Evolutionary conservation across 208 protist species (phyloP).

Genomic region (Leishmania martiniquensis): DNA sequence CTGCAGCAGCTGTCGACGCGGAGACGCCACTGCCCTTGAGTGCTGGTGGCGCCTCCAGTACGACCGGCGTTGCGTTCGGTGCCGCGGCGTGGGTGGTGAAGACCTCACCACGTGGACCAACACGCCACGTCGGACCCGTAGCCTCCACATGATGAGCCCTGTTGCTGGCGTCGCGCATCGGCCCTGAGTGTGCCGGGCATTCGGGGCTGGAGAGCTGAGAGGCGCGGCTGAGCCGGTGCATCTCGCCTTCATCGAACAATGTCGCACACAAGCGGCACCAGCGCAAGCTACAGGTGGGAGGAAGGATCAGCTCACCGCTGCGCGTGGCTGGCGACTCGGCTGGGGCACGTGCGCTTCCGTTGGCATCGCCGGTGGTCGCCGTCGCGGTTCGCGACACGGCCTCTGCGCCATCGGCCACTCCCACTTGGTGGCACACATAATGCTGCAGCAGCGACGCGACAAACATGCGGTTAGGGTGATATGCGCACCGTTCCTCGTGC

Average conservation of each 20-base stretch:
- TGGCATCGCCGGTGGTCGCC: neutral
- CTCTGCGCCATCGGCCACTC: neutral
- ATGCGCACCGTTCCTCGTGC: conserved; percentile 34
- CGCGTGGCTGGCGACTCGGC: neutral
- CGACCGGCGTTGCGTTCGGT: conserved; percentile 19
- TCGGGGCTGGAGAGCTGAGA: conserved; percentile 23
- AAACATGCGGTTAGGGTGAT: conserved; percentile 61
- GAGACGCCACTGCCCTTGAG: conserved; percentile 19
- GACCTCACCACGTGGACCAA: conserved; percentile 68
- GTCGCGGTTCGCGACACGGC: too few species aligned
- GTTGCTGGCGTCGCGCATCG: neutral
- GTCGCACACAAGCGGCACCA: conserved; percentile 73
- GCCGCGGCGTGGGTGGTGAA: conserved; percentile 60
- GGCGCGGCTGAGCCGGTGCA: conserved; percentile 36
- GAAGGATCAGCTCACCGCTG: conserved; percentile 4
- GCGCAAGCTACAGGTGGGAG: conserved; percentile 29
- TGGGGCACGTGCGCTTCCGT: neutral
- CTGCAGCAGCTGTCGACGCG: conserved; percentile 5
- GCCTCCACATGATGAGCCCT: neutral
- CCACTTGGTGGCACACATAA: conserved; percentile 36
- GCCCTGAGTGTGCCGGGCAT: conserved; percentile 12
- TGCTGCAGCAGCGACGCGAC: conserved; percentile 64
- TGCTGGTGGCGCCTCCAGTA: conserved; percentile 17
- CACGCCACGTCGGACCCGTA: neutral
- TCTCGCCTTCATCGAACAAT: conserved; percentile 55